Evolutionary conservation across 202 grass and related monocot species (phyloP).

Genomic region (Musa balbisiana): DNA sequence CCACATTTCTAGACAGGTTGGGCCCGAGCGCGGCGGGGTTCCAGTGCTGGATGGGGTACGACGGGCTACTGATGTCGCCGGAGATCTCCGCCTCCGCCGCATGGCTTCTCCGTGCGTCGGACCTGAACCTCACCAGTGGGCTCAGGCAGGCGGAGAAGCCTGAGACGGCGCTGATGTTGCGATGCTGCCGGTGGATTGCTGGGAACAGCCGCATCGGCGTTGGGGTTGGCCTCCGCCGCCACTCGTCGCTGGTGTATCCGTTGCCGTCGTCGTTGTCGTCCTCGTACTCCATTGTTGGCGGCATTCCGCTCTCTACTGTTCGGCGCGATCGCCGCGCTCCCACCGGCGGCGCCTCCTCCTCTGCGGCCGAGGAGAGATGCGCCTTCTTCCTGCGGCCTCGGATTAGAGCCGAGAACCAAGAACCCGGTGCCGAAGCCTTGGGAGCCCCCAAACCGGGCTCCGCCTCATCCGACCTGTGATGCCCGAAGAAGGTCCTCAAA

Average conservation of each 20-base stretch:
- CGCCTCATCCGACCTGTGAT: neutral
- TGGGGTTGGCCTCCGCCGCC: constrained; percentile 3
- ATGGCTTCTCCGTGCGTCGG: neutral
- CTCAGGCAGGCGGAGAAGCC: constrained; percentile 19
- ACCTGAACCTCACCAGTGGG: neutral
- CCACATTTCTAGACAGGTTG: constrained; percentile 69
- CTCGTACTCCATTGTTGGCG: neutral
- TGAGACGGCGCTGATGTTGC: neutral
- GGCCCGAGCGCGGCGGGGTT: constrained; percentile 37
- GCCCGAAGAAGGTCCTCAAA: constrained; percentile 1
- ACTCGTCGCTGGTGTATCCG: neutral
- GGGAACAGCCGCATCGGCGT: constrained; percentile 16
- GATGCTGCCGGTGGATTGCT: neutral
- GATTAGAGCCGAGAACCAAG: constrained; percentile 15
- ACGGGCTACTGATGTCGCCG: constrained; percentile 19
- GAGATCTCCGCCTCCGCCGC: neutral
- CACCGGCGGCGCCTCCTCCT: neutral
- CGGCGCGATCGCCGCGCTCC: neutral
- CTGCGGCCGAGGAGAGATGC: neutral
- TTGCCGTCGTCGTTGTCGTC: neutral
- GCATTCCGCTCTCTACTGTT: neutral
- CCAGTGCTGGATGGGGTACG: constrained; percentile 38
- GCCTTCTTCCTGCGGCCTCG: neutral
- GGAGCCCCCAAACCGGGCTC: neutral
- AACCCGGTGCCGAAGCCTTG: neutral